These are phyloP conservation scores for Poterioochromonas sp. DNA, from an alignment of 352 stramenopile genomes.

Conservation along the genomic window DNA sequence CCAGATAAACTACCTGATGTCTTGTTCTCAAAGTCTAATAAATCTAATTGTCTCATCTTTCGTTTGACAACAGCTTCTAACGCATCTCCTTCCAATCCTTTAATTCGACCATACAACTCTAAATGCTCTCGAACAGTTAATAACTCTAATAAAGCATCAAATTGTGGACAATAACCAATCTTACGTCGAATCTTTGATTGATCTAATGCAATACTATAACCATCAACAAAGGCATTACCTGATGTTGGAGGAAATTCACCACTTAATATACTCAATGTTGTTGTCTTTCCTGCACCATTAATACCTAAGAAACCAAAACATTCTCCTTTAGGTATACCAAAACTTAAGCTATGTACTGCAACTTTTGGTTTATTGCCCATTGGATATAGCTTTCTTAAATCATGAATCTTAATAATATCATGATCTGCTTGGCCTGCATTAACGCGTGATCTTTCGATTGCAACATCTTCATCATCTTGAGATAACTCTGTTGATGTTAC, in stretches of 20 bases:
- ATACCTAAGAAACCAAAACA: constrained; percentile 84
- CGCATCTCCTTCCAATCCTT: constrained; percentile 46
- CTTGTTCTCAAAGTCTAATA: constrained; percentile 65
- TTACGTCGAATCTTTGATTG: constrained; percentile 50
- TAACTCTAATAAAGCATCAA: constrained; percentile 75
- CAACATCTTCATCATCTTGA: constrained; percentile 52
- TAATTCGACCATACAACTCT: constrained; percentile 73
- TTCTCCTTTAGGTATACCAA: constrained; percentile 65
- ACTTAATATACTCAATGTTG: constrained; percentile 88
- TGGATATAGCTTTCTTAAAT: constrained; percentile 69
- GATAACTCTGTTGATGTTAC: not conserved
- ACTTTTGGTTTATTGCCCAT: constrained; percentile 38
- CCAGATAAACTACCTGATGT: constrained; percentile 64
- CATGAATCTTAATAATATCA: constrained; percentile 54
- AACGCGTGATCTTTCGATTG: constrained; percentile 47
- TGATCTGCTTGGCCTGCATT: constrained; percentile 35
- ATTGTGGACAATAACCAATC: constrained; percentile 77
- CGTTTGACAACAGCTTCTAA: constrained; percentile 52
- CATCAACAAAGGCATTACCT: constrained; percentile 62
- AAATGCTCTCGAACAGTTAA: constrained; percentile 78
- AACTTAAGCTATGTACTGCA: constrained; percentile 63
- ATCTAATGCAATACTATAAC: constrained; percentile 64
- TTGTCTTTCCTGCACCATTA: constrained; percentile 85
- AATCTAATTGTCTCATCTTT: constrained; percentile 68
- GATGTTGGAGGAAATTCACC: constrained; percentile 64